phyloP scores from a whole-genome alignment of 208 protist species.

The Wallacemonas sp. region DNA sequence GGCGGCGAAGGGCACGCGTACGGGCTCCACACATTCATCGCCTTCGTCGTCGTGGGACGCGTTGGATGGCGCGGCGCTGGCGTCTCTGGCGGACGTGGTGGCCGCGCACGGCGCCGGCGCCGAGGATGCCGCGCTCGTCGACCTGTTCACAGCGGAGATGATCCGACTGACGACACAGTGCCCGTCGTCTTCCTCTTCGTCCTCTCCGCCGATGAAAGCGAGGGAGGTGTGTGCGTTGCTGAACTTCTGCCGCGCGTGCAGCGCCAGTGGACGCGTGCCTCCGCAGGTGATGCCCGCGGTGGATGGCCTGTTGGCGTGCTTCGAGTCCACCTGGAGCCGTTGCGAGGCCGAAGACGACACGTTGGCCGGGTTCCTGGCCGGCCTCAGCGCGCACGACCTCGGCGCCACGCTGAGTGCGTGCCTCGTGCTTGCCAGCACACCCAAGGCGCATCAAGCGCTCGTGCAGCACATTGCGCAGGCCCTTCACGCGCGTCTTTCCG shows the following conservation, averaged over 20 bases:
- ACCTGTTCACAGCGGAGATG: slow-evolving; percentile 33
- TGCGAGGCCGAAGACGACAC: neutral
- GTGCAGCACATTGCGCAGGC: slow-evolving; percentile 19
- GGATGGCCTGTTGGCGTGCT: slow-evolving; percentile 37
- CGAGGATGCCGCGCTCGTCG: slow-evolving; percentile 38
- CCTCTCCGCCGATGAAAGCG: slow-evolving; percentile 14
- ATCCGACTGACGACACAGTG: neutral
- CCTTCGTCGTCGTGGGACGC: too few relatives aligned
- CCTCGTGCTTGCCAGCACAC: slow-evolving; percentile 18
- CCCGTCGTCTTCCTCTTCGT: slow-evolving; percentile 16
- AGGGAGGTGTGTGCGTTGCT: neutral
- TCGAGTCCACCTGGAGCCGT: neutral
- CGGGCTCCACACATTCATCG: too few relatives aligned
- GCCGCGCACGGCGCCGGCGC: slow-evolving; percentile 54
- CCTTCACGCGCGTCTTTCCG: slow-evolving; percentile 5
- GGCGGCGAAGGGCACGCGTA: too few relatives aligned
- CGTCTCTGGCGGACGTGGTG: slow-evolving; percentile 38
- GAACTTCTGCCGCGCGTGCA: neutral
- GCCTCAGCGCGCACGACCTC: slow-evolving; percentile 21
- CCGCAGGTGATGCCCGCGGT: slow-evolving; percentile 31
- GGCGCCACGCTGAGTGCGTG: slow-evolving; percentile 32
- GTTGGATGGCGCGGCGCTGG: slow-evolving; percentile 28
- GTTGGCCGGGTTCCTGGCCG: slow-evolving; percentile 9
- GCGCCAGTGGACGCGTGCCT: slow-evolving; percentile 19
- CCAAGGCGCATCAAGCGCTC: slow-evolving; percentile 24